Base-by-base conservation (phyloP, 1,139 yeast genomes). In the Lodderomyces pseudojiufengensis region DNA sequence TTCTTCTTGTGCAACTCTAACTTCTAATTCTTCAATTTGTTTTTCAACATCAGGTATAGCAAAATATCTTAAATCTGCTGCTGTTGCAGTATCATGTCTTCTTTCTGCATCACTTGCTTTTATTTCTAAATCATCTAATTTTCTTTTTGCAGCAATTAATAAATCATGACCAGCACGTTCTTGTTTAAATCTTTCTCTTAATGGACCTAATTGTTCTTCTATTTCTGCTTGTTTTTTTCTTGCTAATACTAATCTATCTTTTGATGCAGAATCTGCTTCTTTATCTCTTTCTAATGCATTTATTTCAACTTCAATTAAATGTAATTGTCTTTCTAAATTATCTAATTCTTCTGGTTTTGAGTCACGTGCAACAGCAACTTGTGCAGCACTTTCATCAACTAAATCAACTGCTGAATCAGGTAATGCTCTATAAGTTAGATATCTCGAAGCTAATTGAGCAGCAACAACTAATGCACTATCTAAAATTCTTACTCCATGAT, bases 361-460 rank as follows among this genome's bases (percentile, higher is more conserved):
- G 57, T 92, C 98, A 61, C 98, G 80, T 3, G 97, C 96, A 36
- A 92, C 98, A 1, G 97, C 97, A 33, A 92, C 98, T 39, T 95
- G 80, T 2, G 98, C 98, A 35, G 97, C 95, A 8, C 97, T 78
- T 59, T 92, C 97, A 67, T 92, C 99, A 48, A 92, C 87, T 51
- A 92, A 72, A 62, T 92, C 99, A 44, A 92, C 95, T 1, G 99
- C 99, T 12, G 96, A 86, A 60, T 92, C 99, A 5, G 99, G 99
- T 50, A 94, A 73, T 56, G 94, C 85, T 64, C 98, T 80, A 66
- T 90, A 90, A 5, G 98, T 95, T 51, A 92, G 75, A 57, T 92
- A 92, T 50, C 98, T 77, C 31, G 95, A 84, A 22, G 98, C 98
- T 51, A 94, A 70, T 59, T 86, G 95, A 18, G 98, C 95, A 38